Percentiles rank a stretch among this genome's conserved stretches.
phyloP scores from a whole-genome alignment of 352 stramenopile species.

The Phytopythium litorale region DNA sequence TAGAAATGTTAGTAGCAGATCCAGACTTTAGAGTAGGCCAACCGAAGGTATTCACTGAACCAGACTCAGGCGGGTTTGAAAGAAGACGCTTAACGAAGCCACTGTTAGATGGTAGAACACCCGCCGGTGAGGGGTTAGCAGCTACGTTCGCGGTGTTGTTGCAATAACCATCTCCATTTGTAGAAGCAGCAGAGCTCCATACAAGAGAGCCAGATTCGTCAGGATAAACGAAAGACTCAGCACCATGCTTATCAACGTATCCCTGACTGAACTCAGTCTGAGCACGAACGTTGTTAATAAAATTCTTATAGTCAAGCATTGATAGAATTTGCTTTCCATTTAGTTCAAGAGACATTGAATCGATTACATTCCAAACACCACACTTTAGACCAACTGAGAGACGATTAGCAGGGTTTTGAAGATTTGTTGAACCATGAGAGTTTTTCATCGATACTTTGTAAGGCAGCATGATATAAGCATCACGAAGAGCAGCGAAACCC shows the following conservation, averaged over 20 bases:
- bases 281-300: conserved; percentile 26
- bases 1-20: conserved; percentile 4
- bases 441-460: conserved; percentile 13
- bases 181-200: conserved; percentile 4
- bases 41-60: not conserved
- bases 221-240: conserved; percentile 23
- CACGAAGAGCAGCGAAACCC: conserved; percentile 10
- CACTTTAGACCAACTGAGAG: conserved; percentile 17
- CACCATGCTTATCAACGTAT: conserved; percentile 24
- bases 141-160: conserved; percentile 15
- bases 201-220: conserved; percentile 12
- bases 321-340: conserved; percentile 21
- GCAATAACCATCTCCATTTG: conserved; percentile 15
- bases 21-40: too few relatives aligned
- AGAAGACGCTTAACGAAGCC: conserved; percentile 9
- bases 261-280: conserved; percentile 13
- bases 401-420: conserved; percentile 18
- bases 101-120: conserved; percentile 8
- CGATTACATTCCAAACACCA: conserved; percentile 27
- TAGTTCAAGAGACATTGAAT: conserved; percentile 18
- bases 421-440: conserved; percentile 3
- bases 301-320: conserved; percentile 16
- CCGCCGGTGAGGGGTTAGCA: not conserved
- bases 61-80: conserved; percentile 1
- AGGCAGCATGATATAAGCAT: conserved; percentile 11